Percentiles rank a stretch among this genome's conserved stretches.
Conservation (phyloP, 139 green algal genomes). For the Tetraselmis striata region DNA sequence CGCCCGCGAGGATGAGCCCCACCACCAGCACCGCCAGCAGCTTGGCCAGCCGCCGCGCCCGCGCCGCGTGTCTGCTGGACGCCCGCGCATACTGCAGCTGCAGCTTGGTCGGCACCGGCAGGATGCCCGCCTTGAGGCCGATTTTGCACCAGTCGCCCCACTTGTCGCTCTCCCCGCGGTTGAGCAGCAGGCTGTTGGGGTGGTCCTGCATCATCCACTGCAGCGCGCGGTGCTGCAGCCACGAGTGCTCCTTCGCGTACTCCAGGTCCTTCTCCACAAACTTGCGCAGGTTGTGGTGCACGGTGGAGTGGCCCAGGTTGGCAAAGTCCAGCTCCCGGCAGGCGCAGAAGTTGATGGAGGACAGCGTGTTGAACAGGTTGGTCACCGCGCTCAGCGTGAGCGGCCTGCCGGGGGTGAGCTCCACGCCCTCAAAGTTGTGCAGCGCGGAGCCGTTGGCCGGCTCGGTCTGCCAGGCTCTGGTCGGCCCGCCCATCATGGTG, state of each 20-base stretch:
- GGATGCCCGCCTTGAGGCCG: background rate
- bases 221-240: background rate
- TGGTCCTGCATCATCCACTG: background rate
- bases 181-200: background rate
- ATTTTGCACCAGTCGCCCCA: background rate
- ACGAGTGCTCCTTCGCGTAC: background rate
- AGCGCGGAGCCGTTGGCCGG: background rate
- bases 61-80: background rate
- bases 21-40: background rate
- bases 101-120: background rate
- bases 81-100: background rate
- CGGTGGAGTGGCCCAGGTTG: background rate
- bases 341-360: background rate
- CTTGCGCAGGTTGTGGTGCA: background rate
- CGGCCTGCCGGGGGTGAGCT: background rate
- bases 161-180: background rate
- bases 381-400: background rate
- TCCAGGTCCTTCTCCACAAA: background rate
- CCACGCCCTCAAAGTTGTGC: background rate
- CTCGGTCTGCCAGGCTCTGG: background rate
- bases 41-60: background rate
- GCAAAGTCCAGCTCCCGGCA: background rate
- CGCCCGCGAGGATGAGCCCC: background rate
- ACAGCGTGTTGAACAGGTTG: background rate
- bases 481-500: background rate